Conservation (phyloP, 768 basidiomycete species). For the Serendipita sp. region DNA sequence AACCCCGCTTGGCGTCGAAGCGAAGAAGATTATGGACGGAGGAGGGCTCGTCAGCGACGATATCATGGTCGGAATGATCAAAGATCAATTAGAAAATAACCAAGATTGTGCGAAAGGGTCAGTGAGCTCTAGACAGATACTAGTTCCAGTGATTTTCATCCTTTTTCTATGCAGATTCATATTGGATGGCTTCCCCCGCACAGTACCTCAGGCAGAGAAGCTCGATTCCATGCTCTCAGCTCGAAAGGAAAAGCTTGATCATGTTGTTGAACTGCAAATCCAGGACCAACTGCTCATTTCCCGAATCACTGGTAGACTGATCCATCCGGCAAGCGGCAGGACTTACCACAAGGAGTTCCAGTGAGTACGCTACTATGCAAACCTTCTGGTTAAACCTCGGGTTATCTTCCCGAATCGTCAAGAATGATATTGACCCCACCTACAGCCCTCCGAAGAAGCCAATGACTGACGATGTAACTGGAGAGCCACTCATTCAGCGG, state of each 20-base stretch:
- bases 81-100: constrained; percentile 88
- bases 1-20: constrained; percentile 74
- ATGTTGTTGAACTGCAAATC: constrained; percentile 83
- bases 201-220: constrained; percentile 90
- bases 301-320: constrained; percentile 89
- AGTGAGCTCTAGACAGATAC: constrained; percentile 19
- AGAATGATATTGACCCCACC: background rate
- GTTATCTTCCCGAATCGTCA: background rate
- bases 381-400: background rate
- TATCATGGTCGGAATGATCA: constrained; percentile 96
- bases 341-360: constrained; percentile 91
- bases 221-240: constrained; percentile 76
- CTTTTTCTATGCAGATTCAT: constrained; percentile 53
- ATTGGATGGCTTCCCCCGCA: constrained; percentile 97
- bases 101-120: constrained; percentile 88
- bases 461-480: constrained; percentile 85
- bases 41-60: constrained; percentile 94
- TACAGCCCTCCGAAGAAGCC: constrained; percentile 89
- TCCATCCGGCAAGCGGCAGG: constrained; percentile 78
- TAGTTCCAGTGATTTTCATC: background rate
- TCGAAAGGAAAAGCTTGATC: constrained; percentile 78
- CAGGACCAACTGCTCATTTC: constrained; percentile 92
- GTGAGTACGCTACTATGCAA: constrained; percentile 33
- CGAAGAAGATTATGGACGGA: constrained; percentile 95
- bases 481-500: constrained; percentile 90